These are phyloP conservation scores for Suillus spraguei DNA, from an alignment of 768 basidiomycete species.

Conservation along the genomic window DNA sequence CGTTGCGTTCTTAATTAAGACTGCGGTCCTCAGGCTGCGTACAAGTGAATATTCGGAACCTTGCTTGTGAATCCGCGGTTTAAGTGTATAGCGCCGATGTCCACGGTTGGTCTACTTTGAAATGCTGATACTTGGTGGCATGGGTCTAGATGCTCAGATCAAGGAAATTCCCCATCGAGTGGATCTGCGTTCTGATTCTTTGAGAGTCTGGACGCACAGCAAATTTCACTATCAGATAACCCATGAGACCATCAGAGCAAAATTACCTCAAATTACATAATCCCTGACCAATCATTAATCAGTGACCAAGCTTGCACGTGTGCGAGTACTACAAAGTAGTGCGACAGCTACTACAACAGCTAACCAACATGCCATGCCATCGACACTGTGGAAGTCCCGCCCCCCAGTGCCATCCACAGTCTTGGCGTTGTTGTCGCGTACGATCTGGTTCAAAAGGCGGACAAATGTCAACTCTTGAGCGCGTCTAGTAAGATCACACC, in stretches of 20 bases:
- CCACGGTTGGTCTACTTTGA: conserved; percentile 6
- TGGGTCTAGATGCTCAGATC: background rate
- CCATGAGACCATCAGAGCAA: background rate
- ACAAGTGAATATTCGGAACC: background rate
- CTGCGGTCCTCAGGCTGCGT: background rate
- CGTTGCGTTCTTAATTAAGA: background rate
- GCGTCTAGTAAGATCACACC: background rate
- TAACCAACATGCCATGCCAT: background rate
- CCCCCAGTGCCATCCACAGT: background rate
- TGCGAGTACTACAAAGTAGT: background rate
- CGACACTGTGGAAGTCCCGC: background rate
- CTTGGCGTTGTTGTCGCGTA: background rate
- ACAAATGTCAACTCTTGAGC: background rate
- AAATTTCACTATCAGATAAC: background rate
- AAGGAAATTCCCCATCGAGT: background rate
- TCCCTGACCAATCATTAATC: background rate
- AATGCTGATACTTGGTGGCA: background rate
- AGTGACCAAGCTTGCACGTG: background rate
- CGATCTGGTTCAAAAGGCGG: background rate
- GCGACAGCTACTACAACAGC: conserved; percentile 2
- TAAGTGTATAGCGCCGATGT: background rate
- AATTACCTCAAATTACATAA: background rate
- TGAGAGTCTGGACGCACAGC: background rate
- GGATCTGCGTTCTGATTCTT: background rate
- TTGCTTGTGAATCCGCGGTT: conserved; percentile 4